Conservation (phyloP, 169 alveolate species). For the Plasmodium fragile region DNA sequence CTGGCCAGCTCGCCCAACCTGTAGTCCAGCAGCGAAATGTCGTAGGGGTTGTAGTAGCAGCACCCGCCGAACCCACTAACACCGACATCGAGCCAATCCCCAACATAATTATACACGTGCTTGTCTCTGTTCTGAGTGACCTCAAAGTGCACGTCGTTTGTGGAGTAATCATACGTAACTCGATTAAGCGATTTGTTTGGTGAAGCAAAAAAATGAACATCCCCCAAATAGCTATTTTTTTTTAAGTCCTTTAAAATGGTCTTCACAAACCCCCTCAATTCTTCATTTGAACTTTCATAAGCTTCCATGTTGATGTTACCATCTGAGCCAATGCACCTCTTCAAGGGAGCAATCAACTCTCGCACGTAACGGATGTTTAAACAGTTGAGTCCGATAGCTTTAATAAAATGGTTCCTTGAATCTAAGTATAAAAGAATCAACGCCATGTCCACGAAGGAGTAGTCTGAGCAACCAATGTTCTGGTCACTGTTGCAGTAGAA, state of each 20-base stretch:
- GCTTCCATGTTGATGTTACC: not conserved
- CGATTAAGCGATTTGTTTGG: slow-evolving; percentile 41
- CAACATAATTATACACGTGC: slow-evolving; percentile 38
- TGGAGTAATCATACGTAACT: not conserved
- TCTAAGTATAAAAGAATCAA: slow-evolving; percentile 27
- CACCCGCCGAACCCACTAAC: slow-evolving; percentile 69
- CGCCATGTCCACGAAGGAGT: slow-evolving; percentile 43
- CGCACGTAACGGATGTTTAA: slow-evolving; percentile 26
- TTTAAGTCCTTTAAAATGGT: slow-evolving; percentile 9
- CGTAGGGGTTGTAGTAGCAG: slow-evolving; percentile 53
- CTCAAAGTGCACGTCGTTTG: slow-evolving; percentile 1
- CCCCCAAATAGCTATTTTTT: slow-evolving; percentile 29
- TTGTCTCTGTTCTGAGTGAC: not conserved
- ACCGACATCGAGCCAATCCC: slow-evolving; percentile 17
- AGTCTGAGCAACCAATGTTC: slow-evolving; percentile 24
- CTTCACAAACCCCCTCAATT: not conserved
- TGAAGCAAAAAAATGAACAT: slow-evolving; percentile 47
- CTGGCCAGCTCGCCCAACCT: not conserved
- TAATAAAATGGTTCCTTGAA: slow-evolving; percentile 22
- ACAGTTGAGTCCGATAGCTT: slow-evolving; percentile 61
- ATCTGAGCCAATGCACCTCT: slow-evolving; percentile 10
- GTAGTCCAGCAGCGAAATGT: slow-evolving; percentile 37
- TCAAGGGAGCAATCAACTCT: slow-evolving; percentile 29
- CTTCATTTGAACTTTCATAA: slow-evolving; percentile 11
- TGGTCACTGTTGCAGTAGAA: slow-evolving; percentile 25